phyloP scores from a whole-genome alignment of 768 basidiomycete genomes.

The Mycena rosella region DNA sequence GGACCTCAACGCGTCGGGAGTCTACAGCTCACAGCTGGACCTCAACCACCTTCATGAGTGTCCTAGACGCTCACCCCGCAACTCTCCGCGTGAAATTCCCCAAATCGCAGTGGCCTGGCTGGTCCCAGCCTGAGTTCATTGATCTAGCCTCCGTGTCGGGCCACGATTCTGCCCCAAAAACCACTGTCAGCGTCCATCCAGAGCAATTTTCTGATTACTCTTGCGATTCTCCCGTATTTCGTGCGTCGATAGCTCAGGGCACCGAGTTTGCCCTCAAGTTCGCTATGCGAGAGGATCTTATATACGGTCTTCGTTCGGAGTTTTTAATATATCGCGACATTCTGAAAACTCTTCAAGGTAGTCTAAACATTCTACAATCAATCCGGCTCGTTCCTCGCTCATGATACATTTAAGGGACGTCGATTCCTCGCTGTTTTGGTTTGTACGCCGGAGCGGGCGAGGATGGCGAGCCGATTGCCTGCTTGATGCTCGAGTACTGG shows the following conservation, averaged over 20 bases:
- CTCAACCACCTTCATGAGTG: slow-evolving; percentile 20
- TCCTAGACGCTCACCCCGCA: slow-evolving; percentile 8
- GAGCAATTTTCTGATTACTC: slow-evolving; percentile 50
- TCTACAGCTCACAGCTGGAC: too few species aligned
- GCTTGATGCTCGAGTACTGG: slow-evolving; percentile 53
- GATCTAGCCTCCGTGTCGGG: slow-evolving; percentile 35
- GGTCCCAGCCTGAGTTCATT: slow-evolving; percentile 48
- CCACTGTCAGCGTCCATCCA: slow-evolving; percentile 48
- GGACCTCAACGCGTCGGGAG: background rate
- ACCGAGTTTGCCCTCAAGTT: slow-evolving; percentile 49
- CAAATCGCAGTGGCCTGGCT: slow-evolving; percentile 49
- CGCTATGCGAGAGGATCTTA: slow-evolving; percentile 54
- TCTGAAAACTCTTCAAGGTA: slow-evolving; percentile 1
- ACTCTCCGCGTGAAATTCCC: slow-evolving; percentile 52
- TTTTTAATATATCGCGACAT: slow-evolving; percentile 48
- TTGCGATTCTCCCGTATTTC: slow-evolving; percentile 55
- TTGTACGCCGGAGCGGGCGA: slow-evolving; percentile 48
- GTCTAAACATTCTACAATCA: too few species aligned
- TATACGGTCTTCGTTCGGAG: slow-evolving; percentile 51
- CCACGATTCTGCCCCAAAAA: slow-evolving; percentile 12
- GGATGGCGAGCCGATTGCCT: slow-evolving; percentile 51
- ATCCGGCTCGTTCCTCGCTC: too few species aligned
- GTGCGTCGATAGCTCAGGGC: slow-evolving; percentile 43
- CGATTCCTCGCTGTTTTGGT: slow-evolving; percentile 51
- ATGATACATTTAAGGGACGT: slow-evolving; percentile 35